Evolutionary conservation across 768 basidiomycete species (phyloP).

Genomic region (Amanita molliuscula): DNA sequence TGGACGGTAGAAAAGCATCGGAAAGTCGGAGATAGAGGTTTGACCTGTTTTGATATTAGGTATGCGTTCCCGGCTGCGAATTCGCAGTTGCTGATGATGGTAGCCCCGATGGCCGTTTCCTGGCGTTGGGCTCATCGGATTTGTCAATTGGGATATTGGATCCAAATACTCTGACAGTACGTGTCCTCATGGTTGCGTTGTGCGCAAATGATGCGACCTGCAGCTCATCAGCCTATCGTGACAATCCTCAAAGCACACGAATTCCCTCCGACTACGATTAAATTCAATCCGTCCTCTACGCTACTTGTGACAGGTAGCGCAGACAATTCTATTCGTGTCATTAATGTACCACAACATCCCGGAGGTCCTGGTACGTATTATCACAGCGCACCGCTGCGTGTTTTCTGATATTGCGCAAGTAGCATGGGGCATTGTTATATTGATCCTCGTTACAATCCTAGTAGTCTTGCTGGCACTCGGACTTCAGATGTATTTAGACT

Average conservation of each 20-base stretch:
- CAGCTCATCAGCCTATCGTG: slow-evolving; percentile 59
- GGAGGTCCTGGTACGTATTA: slow-evolving; percentile 41
- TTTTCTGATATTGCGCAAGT: slow-evolving; percentile 8
- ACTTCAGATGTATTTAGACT: slow-evolving; percentile 18
- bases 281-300: slow-evolving; percentile 78
- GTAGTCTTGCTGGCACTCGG: slow-evolving; percentile 31
- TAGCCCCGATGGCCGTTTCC: slow-evolving; percentile 71
- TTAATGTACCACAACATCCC: slow-evolving; percentile 54
- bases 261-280: slow-evolving; percentile 83
- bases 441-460: slow-evolving; percentile 32
- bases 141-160: slow-evolving; percentile 79
- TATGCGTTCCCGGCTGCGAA: slow-evolving; percentile 16
- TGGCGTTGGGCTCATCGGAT: slow-evolving; percentile 86
- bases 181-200: slow-evolving; percentile 13
- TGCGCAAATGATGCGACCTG: background rate
- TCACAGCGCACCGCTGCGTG: background rate
- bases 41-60: slow-evolving; percentile 90
- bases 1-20: slow-evolving; percentile 60
- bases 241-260: slow-evolving; percentile 92
- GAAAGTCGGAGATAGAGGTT: slow-evolving; percentile 67
- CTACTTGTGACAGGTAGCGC: slow-evolving; percentile 83
- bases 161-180: slow-evolving; percentile 63
- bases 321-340: slow-evolving; percentile 78
- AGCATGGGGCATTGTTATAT: slow-evolving; percentile 30
- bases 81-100: slow-evolving; percentile 2